A percentile compares a stretch with the other conserved stretches of the same genome.
These are phyloP conservation scores for Termitomyces sp. DNA, from an alignment of 768 basidiomycete species.

Conservation along the genomic window DNA sequence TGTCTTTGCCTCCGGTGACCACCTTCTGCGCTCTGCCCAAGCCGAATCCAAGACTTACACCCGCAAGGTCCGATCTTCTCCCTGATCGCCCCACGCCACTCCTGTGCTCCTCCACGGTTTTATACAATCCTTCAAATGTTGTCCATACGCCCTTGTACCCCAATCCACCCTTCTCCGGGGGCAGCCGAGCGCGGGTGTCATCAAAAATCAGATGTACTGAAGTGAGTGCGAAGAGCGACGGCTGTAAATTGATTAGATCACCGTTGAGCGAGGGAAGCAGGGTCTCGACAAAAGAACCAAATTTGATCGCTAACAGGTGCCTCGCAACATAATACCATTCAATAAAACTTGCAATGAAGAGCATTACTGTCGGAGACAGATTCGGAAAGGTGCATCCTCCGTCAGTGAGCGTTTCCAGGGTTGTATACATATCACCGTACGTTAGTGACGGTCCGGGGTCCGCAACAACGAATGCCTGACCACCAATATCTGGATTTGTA, in stretches of 20 bases:
- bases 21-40: conserved; percentile 22
- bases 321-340: conserved; percentile 50
- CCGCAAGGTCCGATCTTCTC: conserved; percentile 35
- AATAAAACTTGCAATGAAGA: conserved; percentile 53
- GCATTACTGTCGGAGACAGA: conserved; percentile 59
- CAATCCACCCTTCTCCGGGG: conserved; percentile 53
- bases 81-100: conserved; percentile 29
- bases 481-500: conserved; percentile 60
- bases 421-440: conserved; percentile 56
- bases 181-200: conserved; percentile 55
- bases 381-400: conserved; percentile 49
- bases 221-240: conserved; percentile 48
- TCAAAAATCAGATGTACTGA: conserved; percentile 56
- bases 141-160: conserved; percentile 57
- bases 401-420: conserved; percentile 49
- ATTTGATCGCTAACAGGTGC: conserved; percentile 26
- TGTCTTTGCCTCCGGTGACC: conserved; percentile 20
- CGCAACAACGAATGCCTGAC: conserved; percentile 60
- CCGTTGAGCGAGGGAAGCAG: conserved; percentile 39
- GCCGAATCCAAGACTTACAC: conserved; percentile 39
- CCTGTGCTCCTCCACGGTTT: conserved; percentile 46
- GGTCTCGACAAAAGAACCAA: conserved; percentile 26
- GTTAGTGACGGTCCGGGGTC: conserved; percentile 62
- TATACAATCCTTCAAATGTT: conserved; percentile 51
- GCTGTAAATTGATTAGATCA: conserved; percentile 52